A percentile compares a stretch with the other conserved stretches of the same genome.
phyloP scores from a whole-genome alignment of 306 rosid genomes.

The Vicia faba region DNA sequence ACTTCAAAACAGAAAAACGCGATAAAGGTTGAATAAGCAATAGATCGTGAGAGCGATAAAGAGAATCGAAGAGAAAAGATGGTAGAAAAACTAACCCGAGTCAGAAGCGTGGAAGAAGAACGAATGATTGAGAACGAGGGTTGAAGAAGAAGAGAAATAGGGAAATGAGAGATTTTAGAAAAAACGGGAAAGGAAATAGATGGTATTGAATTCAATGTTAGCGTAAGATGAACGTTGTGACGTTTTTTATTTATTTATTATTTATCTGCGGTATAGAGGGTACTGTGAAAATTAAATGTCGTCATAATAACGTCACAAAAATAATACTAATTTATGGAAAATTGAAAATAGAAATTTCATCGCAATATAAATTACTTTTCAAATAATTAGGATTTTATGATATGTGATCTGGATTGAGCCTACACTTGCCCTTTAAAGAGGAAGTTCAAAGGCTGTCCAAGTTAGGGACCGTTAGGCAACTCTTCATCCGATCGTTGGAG shows the following conservation, averaged over 20 bases:
- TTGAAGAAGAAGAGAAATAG: not conserved
- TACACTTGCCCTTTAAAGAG: no score
- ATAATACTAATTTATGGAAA: not conserved
- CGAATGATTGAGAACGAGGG: conserved; percentile 2
- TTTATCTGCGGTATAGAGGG: no score
- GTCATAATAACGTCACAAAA: not conserved
- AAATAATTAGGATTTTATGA: no score
- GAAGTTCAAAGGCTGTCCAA: no score
- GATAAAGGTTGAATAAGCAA: conserved; percentile 10
- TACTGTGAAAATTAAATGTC: not conserved
- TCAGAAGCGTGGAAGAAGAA: conserved; percentile 10
- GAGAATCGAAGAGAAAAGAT: not conserved
- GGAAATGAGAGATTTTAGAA: conserved; percentile 20
- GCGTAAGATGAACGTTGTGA: conserved; percentile 38
- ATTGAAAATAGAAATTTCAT: no score
- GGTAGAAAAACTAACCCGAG: conserved; percentile 25
- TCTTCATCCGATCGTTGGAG: no score
- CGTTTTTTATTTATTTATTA: not conserved
- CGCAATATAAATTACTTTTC: no score
- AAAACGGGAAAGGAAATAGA: conserved; percentile 3
- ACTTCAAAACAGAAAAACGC: not conserved
- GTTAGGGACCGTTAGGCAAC: no score
- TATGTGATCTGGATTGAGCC: no score
- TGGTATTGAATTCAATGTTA: conserved; percentile 25
- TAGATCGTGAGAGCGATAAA: conserved; percentile 39